Base-by-base conservation (phyloP, 176 grass and related monocot genomes). In the Hsuehochloa calcarea region DNA sequence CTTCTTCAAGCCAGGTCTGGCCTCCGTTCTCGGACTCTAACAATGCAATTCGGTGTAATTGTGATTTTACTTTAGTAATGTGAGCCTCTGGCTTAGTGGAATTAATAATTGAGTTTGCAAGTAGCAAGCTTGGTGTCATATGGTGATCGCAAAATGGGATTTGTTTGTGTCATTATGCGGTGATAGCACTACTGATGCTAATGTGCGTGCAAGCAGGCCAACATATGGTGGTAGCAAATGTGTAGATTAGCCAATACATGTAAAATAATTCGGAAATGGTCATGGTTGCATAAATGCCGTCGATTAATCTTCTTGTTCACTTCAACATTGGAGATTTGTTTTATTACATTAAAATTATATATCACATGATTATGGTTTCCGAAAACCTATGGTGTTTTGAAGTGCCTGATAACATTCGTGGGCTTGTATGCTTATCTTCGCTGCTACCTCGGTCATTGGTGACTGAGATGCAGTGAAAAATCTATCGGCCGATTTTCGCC, bases 1-100 rank as follows among this genome's bases (percentile, higher is more conserved):
- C 45, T 93, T 93, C 75, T 93, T 93, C 75, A 93, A 85, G 55
- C 92, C 92, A 88, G 92, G 92, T 93, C 10, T 69, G 49, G 22
- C 11, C 15, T 76, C 60, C 10, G 29, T 60, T 76, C 61, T 61
- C 35, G 35, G 4, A 25, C 12, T 78, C 14, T 82, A 69, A 4
- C 65, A 72, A 82, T 38, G 26, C 26, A 63, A 23, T 12, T 26
- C 9, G 13, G 29, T 56, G 13, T 25, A 37, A 22, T 31, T 34
- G 0, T 23, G 12, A 17, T 46, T 4, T 58, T 35, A 5, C 44
- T 78, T 66, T 0, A 13, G 3, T 22, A 19, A 54, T 84, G 44
- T 7, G 22, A 70, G 7, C 25, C 9, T 44, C 11, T 76, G 9
- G 25, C 44, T 7, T 25, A 25, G 43, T 65, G 44, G 23, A 73